Conservation (phyloP, 2,329 filamentous ascomycete genomes). For the Sarocladium oryzae region DNA sequence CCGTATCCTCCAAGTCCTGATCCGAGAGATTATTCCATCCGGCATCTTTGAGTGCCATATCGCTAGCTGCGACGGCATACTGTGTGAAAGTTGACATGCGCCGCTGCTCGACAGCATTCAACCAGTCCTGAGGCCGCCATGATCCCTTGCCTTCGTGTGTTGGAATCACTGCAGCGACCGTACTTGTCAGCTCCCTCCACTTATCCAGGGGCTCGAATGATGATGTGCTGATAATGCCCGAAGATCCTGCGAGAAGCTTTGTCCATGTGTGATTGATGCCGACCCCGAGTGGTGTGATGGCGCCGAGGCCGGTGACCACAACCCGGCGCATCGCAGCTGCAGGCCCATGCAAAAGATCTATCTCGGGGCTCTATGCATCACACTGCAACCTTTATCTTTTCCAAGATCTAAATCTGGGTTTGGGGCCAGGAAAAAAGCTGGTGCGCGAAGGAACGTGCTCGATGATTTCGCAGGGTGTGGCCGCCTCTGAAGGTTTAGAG, state of each 20-base stretch:
- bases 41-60: constrained; percentile 81
- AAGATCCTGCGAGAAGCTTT: constrained; percentile 71
- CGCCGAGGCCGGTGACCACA: constrained; percentile 77
- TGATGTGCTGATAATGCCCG: constrained; percentile 70
- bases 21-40: constrained; percentile 60
- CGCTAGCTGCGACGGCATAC: constrained; percentile 79
- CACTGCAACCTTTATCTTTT: neutral
- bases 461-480: neutral
- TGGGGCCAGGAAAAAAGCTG: neutral
- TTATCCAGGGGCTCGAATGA: constrained; percentile 45
- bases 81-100: constrained; percentile 90
- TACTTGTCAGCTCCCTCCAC: constrained; percentile 73
- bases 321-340: constrained; percentile 56
- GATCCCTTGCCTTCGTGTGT: constrained; percentile 30
- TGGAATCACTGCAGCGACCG: constrained; percentile 78
- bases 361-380: constrained; percentile 13
- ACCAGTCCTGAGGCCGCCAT: constrained; percentile 50
- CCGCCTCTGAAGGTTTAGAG: neutral
- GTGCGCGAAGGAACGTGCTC: neutral
- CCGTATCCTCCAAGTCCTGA: constrained; percentile 67
- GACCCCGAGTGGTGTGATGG: constrained; percentile 76
- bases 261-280: constrained; percentile 74
- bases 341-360: constrained; percentile 31
- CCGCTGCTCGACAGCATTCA: constrained; percentile 49
- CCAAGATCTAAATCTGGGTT: neutral